These are phyloP conservation scores for Edaphochlamys debaryana DNA, from an alignment of 139 green algal genomes.

Conservation along the genomic window DNA sequence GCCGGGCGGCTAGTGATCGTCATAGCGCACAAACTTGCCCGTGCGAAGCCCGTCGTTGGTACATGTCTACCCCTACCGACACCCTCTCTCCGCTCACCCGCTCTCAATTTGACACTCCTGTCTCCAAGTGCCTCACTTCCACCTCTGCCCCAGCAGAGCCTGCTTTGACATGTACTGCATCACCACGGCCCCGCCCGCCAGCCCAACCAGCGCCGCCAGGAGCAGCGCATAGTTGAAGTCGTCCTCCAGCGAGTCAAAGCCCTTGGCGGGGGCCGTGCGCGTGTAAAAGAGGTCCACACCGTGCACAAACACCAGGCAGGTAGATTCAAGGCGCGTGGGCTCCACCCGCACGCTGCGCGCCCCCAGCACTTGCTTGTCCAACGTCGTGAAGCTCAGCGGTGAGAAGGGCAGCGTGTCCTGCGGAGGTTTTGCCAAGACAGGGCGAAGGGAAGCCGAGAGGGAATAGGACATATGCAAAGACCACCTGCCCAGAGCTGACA, in stretches of 20 bases:
- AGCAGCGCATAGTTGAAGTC: conserved; percentile 94
- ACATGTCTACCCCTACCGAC: too few relatives aligned
- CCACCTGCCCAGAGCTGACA: too few relatives aligned
- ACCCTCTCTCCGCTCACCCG: too few relatives aligned
- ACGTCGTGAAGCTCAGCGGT: conserved; percentile 62
- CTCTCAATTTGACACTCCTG: too few relatives aligned
- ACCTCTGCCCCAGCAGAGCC: conserved; percentile 70
- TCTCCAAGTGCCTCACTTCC: too few relatives aligned
- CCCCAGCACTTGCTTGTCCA: conserved; percentile 63
- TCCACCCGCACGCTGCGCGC: conserved; percentile 54
- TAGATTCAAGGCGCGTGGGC: conserved; percentile 87
- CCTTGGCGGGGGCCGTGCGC: conserved; percentile 78
- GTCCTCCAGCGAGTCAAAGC: conserved; percentile 90
- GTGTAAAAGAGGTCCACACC: conserved; percentile 81
- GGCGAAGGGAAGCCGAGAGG: too few relatives aligned
- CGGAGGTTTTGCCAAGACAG: too few relatives aligned
- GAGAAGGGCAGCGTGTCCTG: conserved; percentile 65
- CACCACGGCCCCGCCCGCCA: conserved; percentile 64
- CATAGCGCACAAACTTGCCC: too few relatives aligned
- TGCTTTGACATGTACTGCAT: conserved; percentile 54
- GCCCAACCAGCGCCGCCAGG: conserved; percentile 74
- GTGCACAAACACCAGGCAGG: conserved; percentile 74
- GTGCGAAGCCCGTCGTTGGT: too few relatives aligned
- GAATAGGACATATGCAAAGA: not conserved
- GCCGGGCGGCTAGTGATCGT: too few relatives aligned